Base-by-base conservation (phyloP, 2,329 filamentous ascomycete genomes). In the Cucurbitaria berberidis region DNA sequence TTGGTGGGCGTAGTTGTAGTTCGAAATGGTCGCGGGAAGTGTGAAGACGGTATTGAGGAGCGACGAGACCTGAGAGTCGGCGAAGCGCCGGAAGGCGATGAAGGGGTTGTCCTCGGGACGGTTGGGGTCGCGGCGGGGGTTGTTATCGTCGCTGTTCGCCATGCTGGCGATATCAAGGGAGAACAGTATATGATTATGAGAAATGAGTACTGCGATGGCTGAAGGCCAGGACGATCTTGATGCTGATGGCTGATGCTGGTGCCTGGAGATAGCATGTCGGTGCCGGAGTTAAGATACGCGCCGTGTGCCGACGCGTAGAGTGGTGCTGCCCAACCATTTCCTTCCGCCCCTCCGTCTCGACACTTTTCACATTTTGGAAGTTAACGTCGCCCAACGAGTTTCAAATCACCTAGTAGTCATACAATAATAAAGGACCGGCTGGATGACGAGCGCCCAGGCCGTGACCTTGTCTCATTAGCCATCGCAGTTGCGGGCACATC, bases 41-140 rank as follows among this genome's bases (percentile, higher is more conserved):
- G 79, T 76, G 51, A 82, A 80, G 48, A 85, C 73, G 16, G 78
- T 78, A 56, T 81, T 80, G 49, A 86, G 70, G 45, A 87, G 70
- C 15, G 80, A 81, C 8, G 78, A 80, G 60, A 86, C 78, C 51
- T 84, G 82, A 41, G 82, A 80, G 62, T 87, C 84, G 50, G 84
- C 82, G 67, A 83, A 85, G 57, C 81, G 82, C 60, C 85, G 84
- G 73, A 87, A 86, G 26, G 80, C 77, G 50, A 85, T 79, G 70
- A 87, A 86, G 1, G 84, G 83, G 54, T 85, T 85, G 50, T 70
- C 60, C 53, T 73, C 69, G 29, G 53, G 56, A 29, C 57, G 59
- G 16, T 53, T 42, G 16, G 41, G 29, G 11, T 66, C 43, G 45
- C 60, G 60, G 32, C 58, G 56, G 6, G 60, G 18, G 26, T 64